Base-by-base conservation (phyloP, 306 rosid genomes). In the Trifolium pratense region DNA sequence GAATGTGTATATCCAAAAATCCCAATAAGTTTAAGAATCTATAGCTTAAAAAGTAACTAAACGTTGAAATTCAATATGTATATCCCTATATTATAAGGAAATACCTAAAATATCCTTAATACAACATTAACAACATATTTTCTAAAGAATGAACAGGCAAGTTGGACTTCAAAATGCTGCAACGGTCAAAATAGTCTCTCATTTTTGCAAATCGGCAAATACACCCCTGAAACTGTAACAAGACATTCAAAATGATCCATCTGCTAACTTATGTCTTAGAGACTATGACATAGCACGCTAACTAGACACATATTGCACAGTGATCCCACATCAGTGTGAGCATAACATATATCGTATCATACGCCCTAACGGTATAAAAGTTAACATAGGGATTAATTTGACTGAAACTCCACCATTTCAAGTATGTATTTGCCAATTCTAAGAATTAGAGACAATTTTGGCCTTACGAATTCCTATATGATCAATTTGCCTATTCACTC, bases 1-100 rank as follows among this genome's bases (percentile, higher is more conserved):
- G 58, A 63, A 52, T n/a, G n/a, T 25, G 29, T 16, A n/a, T 14
- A 49, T 12, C 13, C 21, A 32, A 49, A 80, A 63, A 73, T 18
- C 14, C 29, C 29, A 52, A 52, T 52, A 18, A 9, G 59, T 56
- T 56, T 12, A 55, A 10, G 60, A 7, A 21, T 23, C 16, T 5
- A 56, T 11, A 56, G 36, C 34, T 56, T 13, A 21, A 56, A n/a
- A n/a, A 23, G n/a, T 56, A 56, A 56, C 62, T 56, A 12, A 56
- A 23, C n/a, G 12, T 11, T 25, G 2, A 56, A 56, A 14, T 56
- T 56, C 16, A 56, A 23, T 36, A 23, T 10, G 12, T 21, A 56
- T 21, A 56, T 56, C 1, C 9, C 32, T 56, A 5, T 56, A 23
- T 56, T 23, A 23, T 16, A 56, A 56, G 36, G 36, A 56, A 56